A percentile compares a stretch with the other conserved stretches of the same genome.
Conservation (phyloP, 2,329 filamentous ascomycete species). For the Dryadomyces quercus-mongolicae region DNA sequence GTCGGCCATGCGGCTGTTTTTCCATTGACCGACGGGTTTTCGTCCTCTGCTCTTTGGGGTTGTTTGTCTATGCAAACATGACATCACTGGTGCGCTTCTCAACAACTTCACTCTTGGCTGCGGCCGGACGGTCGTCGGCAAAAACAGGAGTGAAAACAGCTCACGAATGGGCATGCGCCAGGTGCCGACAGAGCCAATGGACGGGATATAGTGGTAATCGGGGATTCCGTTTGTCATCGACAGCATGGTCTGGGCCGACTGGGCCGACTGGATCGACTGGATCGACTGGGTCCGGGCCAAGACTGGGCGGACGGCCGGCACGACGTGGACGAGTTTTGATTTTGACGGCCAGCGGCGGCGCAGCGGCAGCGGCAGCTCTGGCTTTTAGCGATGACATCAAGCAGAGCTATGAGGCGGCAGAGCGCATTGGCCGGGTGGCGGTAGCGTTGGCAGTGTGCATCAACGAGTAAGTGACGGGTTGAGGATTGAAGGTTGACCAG, state of each 20-base stretch:
- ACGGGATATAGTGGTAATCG: too few species aligned
- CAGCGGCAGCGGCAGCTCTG: slow-evolving; percentile 29
- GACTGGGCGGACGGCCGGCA: not conserved
- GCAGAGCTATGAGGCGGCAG: slow-evolving; percentile 60
- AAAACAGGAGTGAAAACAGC: too few species aligned
- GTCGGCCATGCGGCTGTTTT: too few species aligned
- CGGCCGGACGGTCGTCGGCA: not conserved
- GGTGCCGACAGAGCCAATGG: slow-evolving; percentile 8
- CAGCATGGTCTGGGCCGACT: not conserved
- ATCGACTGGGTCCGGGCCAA: not conserved
- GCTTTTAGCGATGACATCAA: slow-evolving; percentile 59
- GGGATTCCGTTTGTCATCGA: not conserved
- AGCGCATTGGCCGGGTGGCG: slow-evolving; percentile 69
- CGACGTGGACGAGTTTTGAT: slow-evolving; percentile 22
- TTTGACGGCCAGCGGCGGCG: slow-evolving; percentile 38
- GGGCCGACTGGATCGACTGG: not conserved
- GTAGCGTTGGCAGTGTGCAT: slow-evolving; percentile 68
- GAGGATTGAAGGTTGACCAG: too few species aligned
- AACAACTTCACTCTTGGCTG: not conserved
- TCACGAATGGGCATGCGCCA: slow-evolving; percentile 8
- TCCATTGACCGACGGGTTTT: too few species aligned
- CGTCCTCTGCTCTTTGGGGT: too few species aligned
- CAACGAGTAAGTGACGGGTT: slow-evolving; percentile 53
- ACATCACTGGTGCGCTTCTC: not conserved
- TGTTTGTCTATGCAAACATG: too few species aligned